These are phyloP conservation scores for Senna tora DNA, from an alignment of 306 rosid genomes.

Conservation along the genomic window DNA sequence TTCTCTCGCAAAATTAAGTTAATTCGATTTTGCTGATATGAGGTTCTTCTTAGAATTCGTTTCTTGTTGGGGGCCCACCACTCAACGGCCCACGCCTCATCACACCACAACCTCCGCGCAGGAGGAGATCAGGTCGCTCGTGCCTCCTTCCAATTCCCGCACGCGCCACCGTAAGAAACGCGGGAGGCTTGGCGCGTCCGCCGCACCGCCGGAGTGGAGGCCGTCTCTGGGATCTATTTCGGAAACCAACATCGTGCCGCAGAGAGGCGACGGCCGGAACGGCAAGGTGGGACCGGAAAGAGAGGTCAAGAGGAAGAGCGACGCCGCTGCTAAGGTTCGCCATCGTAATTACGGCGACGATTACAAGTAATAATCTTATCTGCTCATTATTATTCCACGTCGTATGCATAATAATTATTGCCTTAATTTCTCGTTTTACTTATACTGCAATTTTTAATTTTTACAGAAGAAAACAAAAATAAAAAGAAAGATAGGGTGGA, in stretches of 20 bases:
- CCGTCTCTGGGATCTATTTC: conserved; percentile 64
- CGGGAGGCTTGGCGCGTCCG: conserved; percentile 7
- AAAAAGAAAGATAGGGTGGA: no score
- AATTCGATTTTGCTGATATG: conserved; percentile 24
- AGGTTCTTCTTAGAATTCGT: conserved; percentile 51
- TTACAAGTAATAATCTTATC: conserved; percentile 41
- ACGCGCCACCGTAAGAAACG: conserved; percentile 35
- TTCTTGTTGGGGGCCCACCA: conserved; percentile 46
- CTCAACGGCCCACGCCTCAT: not conserved
- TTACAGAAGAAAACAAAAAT: no score
- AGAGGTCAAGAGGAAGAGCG: conserved; percentile 23
- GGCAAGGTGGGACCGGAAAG: conserved; percentile 26
- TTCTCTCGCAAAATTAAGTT: no score
- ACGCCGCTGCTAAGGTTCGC: conserved; percentile 21
- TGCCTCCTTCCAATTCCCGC: not conserved
- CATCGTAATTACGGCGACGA: conserved; percentile 39
- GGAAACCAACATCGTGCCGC: conserved; percentile 45
- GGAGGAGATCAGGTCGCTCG: conserved; percentile 42
- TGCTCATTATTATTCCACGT: not conserved
- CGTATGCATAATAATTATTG: no score
- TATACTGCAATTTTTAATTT: no score
- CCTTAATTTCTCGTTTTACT: no score
- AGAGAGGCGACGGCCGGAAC: not conserved
- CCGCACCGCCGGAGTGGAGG: conserved; percentile 45
- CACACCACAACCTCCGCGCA: not conserved